These are phyloP conservation scores for Amaranthus palmeri DNA, from an alignment of 148 eudicot species.

Conservation along the genomic window DNA sequence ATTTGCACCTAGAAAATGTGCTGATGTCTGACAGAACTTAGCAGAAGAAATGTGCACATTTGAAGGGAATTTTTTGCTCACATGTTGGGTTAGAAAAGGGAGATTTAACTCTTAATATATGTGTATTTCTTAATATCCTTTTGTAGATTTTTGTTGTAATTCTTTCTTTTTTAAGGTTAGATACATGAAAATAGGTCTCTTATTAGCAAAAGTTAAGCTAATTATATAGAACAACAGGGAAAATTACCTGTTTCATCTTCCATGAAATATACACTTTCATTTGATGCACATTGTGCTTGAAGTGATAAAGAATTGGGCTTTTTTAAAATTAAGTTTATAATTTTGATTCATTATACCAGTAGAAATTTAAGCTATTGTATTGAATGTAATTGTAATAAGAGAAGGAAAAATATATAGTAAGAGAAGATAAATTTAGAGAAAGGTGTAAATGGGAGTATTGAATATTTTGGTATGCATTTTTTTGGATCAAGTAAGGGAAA, in stretches of 20 bases:
- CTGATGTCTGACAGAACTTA: slow-evolving; percentile 37
- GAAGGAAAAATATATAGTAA: too few species aligned
- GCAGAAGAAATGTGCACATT: not conserved
- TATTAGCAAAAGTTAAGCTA: slow-evolving; percentile 12
- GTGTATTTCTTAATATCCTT: not conserved
- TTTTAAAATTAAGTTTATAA: too few species aligned
- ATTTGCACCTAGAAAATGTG: slow-evolving; percentile 76
- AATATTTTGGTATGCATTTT: too few species aligned
- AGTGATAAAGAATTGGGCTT: too few species aligned
- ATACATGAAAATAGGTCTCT: slow-evolving; percentile 16
- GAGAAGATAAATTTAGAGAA: too few species aligned
- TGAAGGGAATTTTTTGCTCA: slow-evolving; percentile 4
- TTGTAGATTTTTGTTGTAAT: slow-evolving; percentile 15
- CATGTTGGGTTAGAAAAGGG: slow-evolving; percentile 18
- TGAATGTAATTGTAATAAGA: too few species aligned
- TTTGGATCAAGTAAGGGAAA: too few species aligned
- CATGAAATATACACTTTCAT: slow-evolving; percentile 29
- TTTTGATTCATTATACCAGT: too few species aligned
- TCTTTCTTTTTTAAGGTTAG: not conserved
- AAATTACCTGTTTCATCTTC: slow-evolving; percentile 10
- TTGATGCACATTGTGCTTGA: slow-evolving; percentile 4
- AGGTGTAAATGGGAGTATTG: too few species aligned
- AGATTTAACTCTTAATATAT: not conserved
- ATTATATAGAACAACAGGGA: slow-evolving; percentile 20
- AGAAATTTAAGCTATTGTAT: too few species aligned